These are phyloP conservation scores for Lactuca sativa DNA, from an alignment of 129 eudicot species.

Conservation along the genomic window DNA sequence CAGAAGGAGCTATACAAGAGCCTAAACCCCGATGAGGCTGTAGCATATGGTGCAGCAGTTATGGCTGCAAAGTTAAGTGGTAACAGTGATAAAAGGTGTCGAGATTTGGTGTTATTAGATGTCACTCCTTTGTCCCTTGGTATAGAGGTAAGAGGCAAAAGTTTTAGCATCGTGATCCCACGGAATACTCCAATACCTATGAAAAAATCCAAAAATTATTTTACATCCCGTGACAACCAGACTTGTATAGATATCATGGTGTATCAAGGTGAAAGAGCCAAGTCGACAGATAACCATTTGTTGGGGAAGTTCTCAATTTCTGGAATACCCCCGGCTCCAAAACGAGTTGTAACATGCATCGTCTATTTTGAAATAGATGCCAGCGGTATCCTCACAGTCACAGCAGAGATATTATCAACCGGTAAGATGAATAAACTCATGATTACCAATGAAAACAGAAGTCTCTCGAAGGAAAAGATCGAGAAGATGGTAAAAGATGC, in stretches of 20 bases:
- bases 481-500: too few species aligned
- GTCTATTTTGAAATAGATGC: slow-evolving; percentile 4
- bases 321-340: slow-evolving; percentile 1
- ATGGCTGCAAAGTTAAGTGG: too few species aligned
- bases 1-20: slow-evolving; percentile 17
- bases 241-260: background rate
- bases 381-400: slow-evolving; percentile 15
- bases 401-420: background rate
- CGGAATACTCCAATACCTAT: background rate
- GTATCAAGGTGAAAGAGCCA: background rate
- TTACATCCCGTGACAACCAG: background rate
- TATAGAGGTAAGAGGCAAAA: background rate
- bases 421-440: background rate
- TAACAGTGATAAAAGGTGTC: too few species aligned
- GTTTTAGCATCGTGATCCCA: slow-evolving; percentile 11
- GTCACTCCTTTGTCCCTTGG: slow-evolving; percentile 15
- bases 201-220: background rate
- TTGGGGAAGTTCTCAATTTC: background rate
- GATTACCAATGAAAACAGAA: too few species aligned
- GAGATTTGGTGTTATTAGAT: too few species aligned
- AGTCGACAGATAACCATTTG: too few species aligned
- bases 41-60: slow-evolving; percentile 15
- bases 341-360: background rate
- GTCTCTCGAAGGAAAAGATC: too few species aligned
- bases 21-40: slow-evolving; percentile 27